These are phyloP conservation scores for Neurospora sp. DNA, from an alignment of 495 filamentous ascomycete species.

Conservation along the genomic window DNA sequence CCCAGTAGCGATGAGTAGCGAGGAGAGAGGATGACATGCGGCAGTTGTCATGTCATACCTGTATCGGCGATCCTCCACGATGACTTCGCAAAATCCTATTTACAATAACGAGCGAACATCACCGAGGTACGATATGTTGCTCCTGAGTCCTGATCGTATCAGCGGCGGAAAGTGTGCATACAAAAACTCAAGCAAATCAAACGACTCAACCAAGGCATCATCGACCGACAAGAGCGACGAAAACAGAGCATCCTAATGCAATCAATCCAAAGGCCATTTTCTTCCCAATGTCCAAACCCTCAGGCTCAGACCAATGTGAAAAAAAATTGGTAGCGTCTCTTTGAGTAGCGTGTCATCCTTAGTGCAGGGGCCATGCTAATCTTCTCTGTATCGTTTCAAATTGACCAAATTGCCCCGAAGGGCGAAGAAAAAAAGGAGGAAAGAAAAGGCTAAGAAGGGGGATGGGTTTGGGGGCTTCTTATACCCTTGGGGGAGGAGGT, in stretches of 20 bases:
- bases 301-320: conserved; percentile 31
- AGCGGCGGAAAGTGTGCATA: background rate
- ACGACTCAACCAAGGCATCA: background rate
- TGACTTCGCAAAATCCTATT: background rate
- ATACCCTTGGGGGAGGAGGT: background rate
- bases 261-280: background rate
- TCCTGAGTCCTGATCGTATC: background rate
- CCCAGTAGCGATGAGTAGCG: background rate
- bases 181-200: background rate
- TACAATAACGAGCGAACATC: background rate
- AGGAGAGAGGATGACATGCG: background rate
- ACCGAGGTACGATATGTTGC: background rate
- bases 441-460: conserved; percentile 9
- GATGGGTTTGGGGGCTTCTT: background rate
- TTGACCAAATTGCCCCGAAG: conserved; percentile 29
- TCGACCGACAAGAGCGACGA: background rate
- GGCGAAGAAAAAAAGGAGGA: conserved; percentile 16
- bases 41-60: background rate
- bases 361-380: conserved; percentile 99
- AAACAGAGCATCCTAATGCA: background rate
- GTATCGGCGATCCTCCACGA: background rate
- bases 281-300: conserved; percentile 19
- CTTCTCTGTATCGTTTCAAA: conserved; percentile 57
- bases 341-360: conserved; percentile 99
- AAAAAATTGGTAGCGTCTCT: conserved; percentile 88